Evolutionary conservation across 345 rosid genomes (phyloP), one percentile per base, ranked within the genome.

Genomic region (Camelina laxa): DNA sequence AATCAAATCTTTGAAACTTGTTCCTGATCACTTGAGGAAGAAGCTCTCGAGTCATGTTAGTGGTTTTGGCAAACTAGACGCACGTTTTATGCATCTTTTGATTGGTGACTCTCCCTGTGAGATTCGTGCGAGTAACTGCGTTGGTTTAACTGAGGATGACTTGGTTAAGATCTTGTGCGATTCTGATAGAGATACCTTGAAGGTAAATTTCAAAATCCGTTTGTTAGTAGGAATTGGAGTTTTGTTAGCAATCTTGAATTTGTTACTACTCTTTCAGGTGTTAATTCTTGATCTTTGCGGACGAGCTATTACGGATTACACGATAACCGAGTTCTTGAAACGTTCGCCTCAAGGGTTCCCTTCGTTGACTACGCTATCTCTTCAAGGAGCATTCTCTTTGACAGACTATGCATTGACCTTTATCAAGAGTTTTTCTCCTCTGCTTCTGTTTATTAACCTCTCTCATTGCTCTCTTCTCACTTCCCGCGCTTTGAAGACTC

Each of bases 271-370:
- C 30, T 27, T 27, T 27, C 30, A 87, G 88, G 82, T 79, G 39
- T 78, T 87, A 13, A 84, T 72, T 74, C 84, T 87, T 73, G 87
- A 78, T 72, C 75, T 74, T 3, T 82, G 85, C 14, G 89, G 86
- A 38, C 54, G 68, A 20, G 68, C 78, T 6, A 60, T 87, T 70
- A 51, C 80, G 17, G 86, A 87, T 44, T 8, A 63, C 35, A 41
- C 76, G 2, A 38, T 87, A 47, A 15, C 1, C 38, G 67, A 48
- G 2, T 82, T 80, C 39, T 56, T 84, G 80, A 84, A 80, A 41
- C 77, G 33, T 5, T 48, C 68, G 15, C 67, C 72, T 4, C 7
- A 49, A 0, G 63, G 80, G 30, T 81, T 87, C 55, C 77, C 81
- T 7, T 41, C 79, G 19, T 53, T 87, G 74, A 74, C 77, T 2